These are phyloP conservation scores for Colletotrichum lindemuthianum DNA, from an alignment of 2,329 filamentous ascomycete genomes.

Conservation along the genomic window DNA sequence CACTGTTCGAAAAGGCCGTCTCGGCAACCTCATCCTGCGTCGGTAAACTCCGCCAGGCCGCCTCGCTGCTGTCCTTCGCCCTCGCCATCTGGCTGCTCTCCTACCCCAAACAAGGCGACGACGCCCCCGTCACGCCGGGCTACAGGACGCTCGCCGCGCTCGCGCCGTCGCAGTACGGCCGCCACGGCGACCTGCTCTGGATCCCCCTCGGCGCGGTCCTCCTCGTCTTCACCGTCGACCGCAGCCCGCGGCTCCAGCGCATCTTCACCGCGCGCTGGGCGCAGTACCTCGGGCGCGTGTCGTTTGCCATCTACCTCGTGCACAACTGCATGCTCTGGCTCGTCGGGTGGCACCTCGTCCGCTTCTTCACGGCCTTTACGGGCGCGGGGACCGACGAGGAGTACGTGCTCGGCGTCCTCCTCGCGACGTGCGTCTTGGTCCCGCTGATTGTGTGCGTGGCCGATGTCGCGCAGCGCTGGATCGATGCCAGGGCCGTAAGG, in stretches of 20 bases:
- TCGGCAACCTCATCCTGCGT: background rate
- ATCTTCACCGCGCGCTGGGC: conserved; percentile 69
- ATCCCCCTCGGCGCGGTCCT: conserved; percentile 14
- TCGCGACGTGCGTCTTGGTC: conserved; percentile 11
- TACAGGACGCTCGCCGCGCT: conserved; percentile 7
- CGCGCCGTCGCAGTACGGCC: background rate
- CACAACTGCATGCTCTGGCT: conserved; percentile 70
- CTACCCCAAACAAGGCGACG: background rate
- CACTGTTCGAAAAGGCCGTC: background rate
- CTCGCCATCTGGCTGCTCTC: conserved; percentile 22
- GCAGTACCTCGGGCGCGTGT: conserved; percentile 71
- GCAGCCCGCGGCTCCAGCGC: conserved; percentile 56
- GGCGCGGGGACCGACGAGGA: conserved; percentile 5
- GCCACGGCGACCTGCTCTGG: conserved; percentile 11
- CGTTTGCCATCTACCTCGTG: conserved; percentile 71
- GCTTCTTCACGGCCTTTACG: conserved; percentile 11
- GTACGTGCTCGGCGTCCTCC: conserved; percentile 1
- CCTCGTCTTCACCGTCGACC: conserved; percentile 18
- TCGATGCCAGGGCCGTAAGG: conserved; percentile 16
- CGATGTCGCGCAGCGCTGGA: conserved; percentile 20
- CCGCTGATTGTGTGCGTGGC: conserved; percentile 18
- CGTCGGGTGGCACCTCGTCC: conserved; percentile 50
- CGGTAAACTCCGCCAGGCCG: background rate
- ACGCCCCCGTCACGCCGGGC: conserved; percentile 11
- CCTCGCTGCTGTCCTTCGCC: background rate